Evolutionary conservation across 1,284 basidiomycete species (phyloP), one percentile per base, ranked within the genome.

Genomic region (Golubevia sp.): DNA sequence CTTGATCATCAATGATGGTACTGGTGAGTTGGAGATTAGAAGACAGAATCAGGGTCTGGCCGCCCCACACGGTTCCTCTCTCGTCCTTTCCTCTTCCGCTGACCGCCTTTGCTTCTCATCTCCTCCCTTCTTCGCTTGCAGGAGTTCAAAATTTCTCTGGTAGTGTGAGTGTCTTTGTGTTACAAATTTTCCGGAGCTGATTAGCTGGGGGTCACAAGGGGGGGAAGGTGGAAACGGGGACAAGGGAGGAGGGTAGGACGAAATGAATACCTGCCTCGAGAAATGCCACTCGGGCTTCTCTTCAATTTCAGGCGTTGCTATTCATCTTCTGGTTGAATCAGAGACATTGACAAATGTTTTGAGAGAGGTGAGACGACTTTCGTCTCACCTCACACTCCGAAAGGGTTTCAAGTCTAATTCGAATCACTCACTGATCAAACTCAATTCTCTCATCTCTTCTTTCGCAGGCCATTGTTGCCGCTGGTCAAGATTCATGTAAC

Each of bases 1-100:
- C 58, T 63, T 84, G 49, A 65, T 68, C 55, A 64, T 84, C 55
- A 65, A 66, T 55, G 81, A 84, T 61, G 71, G 62, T 55, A 68
- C 56, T 20, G 83, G 80, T 58, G 44, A 44, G 38, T 44, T 13
- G 38, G 18, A 44, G n/a, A n/a, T n/a, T n/a, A 8, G 38, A 44
- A n/a, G 27, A 30, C 13, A 25, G 51, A 15, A 30, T 15, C 13
- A 25, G 51, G 24, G n/a, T 11, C 13, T 30, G 51, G 18, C 51
- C 20, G 18, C 51, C 20, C 20, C 13, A 30, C 51, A 15, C n/a
- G 24, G n/a, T 30, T 11, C n/a, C 51, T 13, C n/a, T 15, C 13
- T 30, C 11, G 51, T n/a, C 24, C 24, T 15, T n/a, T 25, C 13
- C 13, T n/a, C 51, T 25, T 53, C 18, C 51, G 24, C 27, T 15